These are phyloP conservation scores for Vachellia pachyceras DNA, from an alignment of 306 rosid genomes.

Conservation along the genomic window DNA sequence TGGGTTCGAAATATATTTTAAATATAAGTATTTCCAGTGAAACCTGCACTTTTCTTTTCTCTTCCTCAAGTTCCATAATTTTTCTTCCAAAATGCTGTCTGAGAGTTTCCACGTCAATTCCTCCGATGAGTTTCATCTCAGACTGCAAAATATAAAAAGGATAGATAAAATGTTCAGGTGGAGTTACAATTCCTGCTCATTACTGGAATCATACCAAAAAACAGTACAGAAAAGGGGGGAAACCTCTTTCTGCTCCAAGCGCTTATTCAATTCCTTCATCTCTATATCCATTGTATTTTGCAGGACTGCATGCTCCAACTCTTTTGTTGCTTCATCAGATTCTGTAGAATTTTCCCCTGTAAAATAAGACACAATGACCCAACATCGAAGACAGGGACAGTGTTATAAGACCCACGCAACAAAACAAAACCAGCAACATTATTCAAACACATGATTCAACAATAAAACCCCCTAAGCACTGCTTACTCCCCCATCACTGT, in stretches of 20 bases:
- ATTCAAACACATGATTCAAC: slow-evolving; percentile 24
- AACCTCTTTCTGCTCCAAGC: slow-evolving; percentile 90
- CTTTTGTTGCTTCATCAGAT: slow-evolving; percentile 64
- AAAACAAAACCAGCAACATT: slow-evolving; percentile 33
- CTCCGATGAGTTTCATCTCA: slow-evolving; percentile 74
- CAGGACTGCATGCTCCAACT: slow-evolving; percentile 71
- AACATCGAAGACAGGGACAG: slow-evolving; percentile 38
- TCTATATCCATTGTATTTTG: slow-evolving; percentile 77
- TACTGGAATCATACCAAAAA: slow-evolving; percentile 10
- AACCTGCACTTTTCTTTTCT: slow-evolving; percentile 81
- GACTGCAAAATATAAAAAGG: slow-evolving; percentile 48
- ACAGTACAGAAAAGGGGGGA: slow-evolving; percentile 4
- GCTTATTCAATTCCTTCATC: slow-evolving; percentile 73
- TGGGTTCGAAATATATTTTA: slow-evolving; percentile 21
- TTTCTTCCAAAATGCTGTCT: slow-evolving; percentile 73
- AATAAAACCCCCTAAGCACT: slow-evolving; percentile 6
- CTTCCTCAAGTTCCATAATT: slow-evolving; percentile 78
- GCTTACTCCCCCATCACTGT: slow-evolving; percentile 26
- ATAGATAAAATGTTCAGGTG: slow-evolving; percentile 28
- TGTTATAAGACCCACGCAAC: slow-evolving; percentile 21
- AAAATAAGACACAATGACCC: slow-evolving; percentile 34
- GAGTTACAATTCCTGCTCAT: slow-evolving; percentile 27
- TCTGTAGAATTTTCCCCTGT: slow-evolving; percentile 62
- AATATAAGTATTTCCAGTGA: slow-evolving; percentile 27
- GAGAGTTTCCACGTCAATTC: slow-evolving; percentile 63